These are phyloP conservation scores for Cladosporium colombiae DNA, from an alignment of 2,329 filamentous ascomycete species.

Conservation along the genomic window DNA sequence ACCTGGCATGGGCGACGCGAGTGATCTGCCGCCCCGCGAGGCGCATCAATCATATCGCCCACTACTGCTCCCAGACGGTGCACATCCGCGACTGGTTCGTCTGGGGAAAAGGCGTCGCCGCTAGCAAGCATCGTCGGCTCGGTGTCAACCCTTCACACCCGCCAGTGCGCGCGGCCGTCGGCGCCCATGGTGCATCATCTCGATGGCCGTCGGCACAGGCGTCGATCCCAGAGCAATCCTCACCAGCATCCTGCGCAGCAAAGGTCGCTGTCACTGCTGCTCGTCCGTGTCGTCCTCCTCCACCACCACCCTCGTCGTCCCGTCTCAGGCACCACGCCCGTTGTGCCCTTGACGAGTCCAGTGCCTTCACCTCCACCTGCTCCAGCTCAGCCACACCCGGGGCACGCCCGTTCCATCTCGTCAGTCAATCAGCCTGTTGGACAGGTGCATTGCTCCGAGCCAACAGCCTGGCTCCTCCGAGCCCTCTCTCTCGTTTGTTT, in stretches of 20 bases:
- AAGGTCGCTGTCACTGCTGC: background rate
- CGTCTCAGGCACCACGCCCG: background rate
- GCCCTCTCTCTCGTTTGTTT: background rate
- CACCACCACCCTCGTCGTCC: background rate
- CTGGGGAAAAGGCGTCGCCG: constrained; percentile 16
- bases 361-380: background rate
- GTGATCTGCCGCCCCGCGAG: constrained; percentile 1
- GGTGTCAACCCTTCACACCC: constrained; percentile 3
- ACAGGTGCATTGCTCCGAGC: background rate
- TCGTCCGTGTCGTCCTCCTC: background rate
- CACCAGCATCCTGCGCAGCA: constrained; percentile 6
- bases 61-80: background rate
- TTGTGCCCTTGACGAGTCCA: background rate
- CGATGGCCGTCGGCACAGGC: constrained; percentile 5
- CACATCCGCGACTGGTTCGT: constrained; percentile 9
- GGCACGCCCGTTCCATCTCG: background rate
- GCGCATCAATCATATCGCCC: background rate
- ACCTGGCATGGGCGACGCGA: background rate
- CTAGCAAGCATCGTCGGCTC: constrained; percentile 17
- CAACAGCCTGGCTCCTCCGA: constrained; percentile 2
- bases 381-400: constrained; percentile 5
- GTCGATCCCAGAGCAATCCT: constrained; percentile 7
- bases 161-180: background rate
- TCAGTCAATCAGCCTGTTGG: constrained; percentile 12
- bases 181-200: background rate